Evolutionary conservation across 148 eudicot species (phyloP).

Genomic region (Fallopia convolvulus): DNA sequence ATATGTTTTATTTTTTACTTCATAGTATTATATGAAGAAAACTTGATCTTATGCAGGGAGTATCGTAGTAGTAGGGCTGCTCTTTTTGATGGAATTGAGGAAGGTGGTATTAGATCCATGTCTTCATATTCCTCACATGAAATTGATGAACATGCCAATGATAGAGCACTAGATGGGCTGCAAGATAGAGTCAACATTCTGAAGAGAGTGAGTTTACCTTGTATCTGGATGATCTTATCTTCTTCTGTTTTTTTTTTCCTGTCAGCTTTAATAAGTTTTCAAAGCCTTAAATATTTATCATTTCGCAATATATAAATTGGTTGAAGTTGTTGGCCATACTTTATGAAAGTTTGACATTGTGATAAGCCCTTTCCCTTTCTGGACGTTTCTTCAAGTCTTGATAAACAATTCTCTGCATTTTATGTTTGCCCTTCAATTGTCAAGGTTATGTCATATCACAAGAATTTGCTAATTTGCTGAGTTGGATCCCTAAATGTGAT

Average conservation of each 20-base stretch:
- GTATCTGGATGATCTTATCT: background rate
- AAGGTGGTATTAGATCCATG: slow-evolving; percentile 86
- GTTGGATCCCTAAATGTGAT: background rate
- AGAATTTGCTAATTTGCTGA: background rate
- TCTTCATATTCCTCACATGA: slow-evolving; percentile 75
- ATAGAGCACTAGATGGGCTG: slow-evolving; percentile 72
- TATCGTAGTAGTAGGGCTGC: slow-evolving; percentile 49
- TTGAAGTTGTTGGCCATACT: background rate
- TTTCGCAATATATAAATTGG: background rate
- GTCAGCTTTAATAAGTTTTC: background rate
- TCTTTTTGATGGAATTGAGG: slow-evolving; percentile 86
- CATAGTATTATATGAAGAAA: background rate
- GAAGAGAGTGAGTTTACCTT: slow-evolving; percentile 56
- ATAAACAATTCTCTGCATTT: background rate
- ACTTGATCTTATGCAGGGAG: slow-evolving; percentile 44
- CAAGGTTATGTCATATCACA: background rate
- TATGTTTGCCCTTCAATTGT: background rate
- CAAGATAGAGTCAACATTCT: slow-evolving; percentile 83
- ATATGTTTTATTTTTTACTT: background rate
- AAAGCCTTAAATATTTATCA: background rate
- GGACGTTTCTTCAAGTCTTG: background rate
- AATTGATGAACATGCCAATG: slow-evolving; percentile 89
- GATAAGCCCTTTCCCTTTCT: background rate
- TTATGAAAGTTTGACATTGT: background rate
- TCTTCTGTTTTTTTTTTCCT: background rate